Evolutionary conservation across 2,329 filamentous ascomycete species (phyloP).

Genomic region (Diaporthe batatas): DNA sequence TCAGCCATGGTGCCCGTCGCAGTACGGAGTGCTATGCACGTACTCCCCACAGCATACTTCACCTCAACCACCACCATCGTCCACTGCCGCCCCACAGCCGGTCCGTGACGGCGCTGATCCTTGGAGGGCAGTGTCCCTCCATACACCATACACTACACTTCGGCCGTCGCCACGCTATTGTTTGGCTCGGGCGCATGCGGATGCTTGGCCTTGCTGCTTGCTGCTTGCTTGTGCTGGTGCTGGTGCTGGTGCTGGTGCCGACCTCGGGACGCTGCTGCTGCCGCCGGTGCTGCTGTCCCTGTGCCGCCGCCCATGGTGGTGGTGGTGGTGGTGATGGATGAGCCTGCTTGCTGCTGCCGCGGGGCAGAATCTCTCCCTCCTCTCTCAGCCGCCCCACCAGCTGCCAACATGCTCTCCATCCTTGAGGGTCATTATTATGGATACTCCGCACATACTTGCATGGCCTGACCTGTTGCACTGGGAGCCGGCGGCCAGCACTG

Average conservation of each 20-base stretch:
- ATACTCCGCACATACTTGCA: not conserved
- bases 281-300: not conserved
- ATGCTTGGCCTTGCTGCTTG: not conserved
- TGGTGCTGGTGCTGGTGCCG: not conserved
- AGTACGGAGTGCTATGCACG: conserved; percentile 1
- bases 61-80: conserved; percentile 7
- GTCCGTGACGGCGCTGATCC: conserved; percentile 28
- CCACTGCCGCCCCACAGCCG: conserved; percentile 9
- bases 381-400: conserved; percentile 12
- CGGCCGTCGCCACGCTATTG: conserved; percentile 15
- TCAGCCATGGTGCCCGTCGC: conserved; percentile 18
- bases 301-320: not conserved
- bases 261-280: not conserved
- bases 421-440: conserved; percentile 30
- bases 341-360: not conserved
- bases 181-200: not conserved
- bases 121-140: conserved; percentile 5
- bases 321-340: not conserved
- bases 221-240: not conserved
- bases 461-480: conserved; percentile 7
- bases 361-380: not conserved
- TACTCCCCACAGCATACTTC: conserved; percentile 4
- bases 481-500: not conserved
- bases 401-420: conserved; percentile 29
- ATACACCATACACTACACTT: not conserved